phyloP scores from a whole-genome alignment of 1,139 yeast species.

The Geotrichum klebahnii region DNA sequence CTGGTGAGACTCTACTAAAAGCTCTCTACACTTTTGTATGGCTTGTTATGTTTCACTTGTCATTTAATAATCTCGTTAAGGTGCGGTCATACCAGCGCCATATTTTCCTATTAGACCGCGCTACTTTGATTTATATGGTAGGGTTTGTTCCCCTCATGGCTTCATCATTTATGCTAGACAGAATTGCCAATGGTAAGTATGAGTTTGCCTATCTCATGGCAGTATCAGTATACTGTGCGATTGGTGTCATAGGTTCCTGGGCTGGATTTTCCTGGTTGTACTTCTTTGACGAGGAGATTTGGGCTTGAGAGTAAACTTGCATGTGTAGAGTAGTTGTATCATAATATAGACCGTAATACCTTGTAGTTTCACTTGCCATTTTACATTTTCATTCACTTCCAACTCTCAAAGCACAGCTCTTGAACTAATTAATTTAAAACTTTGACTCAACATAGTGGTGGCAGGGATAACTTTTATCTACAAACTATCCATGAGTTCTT shows the following conservation, averaged over 20 bases:
- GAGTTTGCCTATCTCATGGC: slow-evolving; percentile 78
- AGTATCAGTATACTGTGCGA: slow-evolving; percentile 77
- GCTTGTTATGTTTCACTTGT: slow-evolving; percentile 72
- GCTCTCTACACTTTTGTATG: slow-evolving; percentile 76
- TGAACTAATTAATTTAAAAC: too few species aligned
- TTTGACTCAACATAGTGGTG: too few species aligned
- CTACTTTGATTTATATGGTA: slow-evolving; percentile 61
- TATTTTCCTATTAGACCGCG: slow-evolving; percentile 64
- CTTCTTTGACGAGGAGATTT: slow-evolving; percentile 48
- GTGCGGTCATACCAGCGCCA: slow-evolving; percentile 52
- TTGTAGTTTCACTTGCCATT: neutral
- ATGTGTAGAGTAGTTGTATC: neutral
- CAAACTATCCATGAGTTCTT: neutral
- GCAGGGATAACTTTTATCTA: too few species aligned
- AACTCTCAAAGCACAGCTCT: neutral
- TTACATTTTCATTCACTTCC: neutral
- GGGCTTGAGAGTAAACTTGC: slow-evolving; percentile 22
- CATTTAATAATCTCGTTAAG: slow-evolving; percentile 61
- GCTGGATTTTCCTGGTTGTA: slow-evolving; percentile 84
- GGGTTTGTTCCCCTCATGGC: slow-evolving; percentile 65
- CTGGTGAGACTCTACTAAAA: slow-evolving; percentile 75
- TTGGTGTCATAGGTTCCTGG: slow-evolving; percentile 87
- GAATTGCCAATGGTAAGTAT: slow-evolving; percentile 41
- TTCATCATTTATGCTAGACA: slow-evolving; percentile 51
- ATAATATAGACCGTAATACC: too few species aligned